Evolutionary conservation across 202 grass and related monocot species (phyloP).

Genomic region (Digitaria exilis): DNA sequence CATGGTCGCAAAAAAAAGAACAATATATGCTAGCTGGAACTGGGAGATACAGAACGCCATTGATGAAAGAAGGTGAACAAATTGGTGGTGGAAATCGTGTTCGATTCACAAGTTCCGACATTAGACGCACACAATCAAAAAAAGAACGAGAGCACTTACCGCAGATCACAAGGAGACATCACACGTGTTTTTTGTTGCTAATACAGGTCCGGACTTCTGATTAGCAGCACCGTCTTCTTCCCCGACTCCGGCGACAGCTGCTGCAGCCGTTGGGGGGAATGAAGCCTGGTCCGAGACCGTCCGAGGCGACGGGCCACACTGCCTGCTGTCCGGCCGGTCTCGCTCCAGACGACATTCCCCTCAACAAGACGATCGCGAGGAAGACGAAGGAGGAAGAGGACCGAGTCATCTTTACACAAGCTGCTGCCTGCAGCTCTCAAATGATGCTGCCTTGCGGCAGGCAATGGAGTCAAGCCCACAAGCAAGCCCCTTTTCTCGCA

Average conservation of each 20-base stretch:
- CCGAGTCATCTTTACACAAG: neutral
- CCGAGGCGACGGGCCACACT: neutral
- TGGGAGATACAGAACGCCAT: neutral
- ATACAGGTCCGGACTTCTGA: neutral
- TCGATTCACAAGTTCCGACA: neutral
- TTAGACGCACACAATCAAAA: neutral
- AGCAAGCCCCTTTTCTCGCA: constrained; percentile 7
- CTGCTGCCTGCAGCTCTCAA: neutral
- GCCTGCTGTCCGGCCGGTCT: neutral
- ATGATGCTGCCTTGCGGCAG: constrained; percentile 28
- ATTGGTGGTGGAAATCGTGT: neutral
- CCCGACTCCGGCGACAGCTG: neutral
- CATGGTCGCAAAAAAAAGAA: too few species aligned
- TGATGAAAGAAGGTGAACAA: neutral
- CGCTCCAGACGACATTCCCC: constrained; percentile 49
- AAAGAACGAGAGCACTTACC: constrained; percentile 18
- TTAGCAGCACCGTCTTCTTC: neutral
- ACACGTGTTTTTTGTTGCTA: neutral
- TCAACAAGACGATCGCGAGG: constrained; percentile 31
- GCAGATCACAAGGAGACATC: neutral
- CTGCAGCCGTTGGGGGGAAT: constrained; percentile 71
- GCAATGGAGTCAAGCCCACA: constrained; percentile 20
- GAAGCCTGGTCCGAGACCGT: constrained; percentile 94
- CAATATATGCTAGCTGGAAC: neutral
- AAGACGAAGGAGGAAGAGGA: neutral